Conservation (phyloP, 768 basidiomycete genomes). For the Phlebiopsis flavidoalba region DNA sequence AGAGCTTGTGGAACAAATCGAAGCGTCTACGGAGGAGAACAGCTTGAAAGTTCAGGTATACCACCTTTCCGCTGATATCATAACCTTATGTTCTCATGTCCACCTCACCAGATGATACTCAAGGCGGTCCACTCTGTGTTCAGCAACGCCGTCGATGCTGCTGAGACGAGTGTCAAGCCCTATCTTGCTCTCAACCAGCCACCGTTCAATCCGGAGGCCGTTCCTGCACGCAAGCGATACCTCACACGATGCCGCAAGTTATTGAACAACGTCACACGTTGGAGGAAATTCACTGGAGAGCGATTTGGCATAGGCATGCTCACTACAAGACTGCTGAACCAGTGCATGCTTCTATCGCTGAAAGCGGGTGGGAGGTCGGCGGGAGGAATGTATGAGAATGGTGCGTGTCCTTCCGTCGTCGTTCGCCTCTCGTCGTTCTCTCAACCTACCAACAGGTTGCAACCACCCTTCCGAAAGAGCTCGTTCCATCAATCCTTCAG, state of each 20-base stretch:
- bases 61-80: neutral
- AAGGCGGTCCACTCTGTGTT: conserved; percentile 51
- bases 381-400: conserved; percentile 56
- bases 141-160: conserved; percentile 47
- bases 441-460: neutral
- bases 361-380: conserved; percentile 84
- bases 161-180: conserved; percentile 43
- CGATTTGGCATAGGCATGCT: conserved; percentile 51
- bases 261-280: conserved; percentile 64
- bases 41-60: conserved; percentile 61
- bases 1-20: conserved; percentile 77
- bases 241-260: conserved; percentile 67
- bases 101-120: conserved; percentile 42
- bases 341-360: conserved; percentile 59
- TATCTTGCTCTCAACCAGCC: conserved; percentile 38
- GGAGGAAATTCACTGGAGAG: conserved; percentile 70
- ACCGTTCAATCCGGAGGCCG: conserved; percentile 72
- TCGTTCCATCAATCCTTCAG: neutral
- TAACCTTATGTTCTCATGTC: neutral
- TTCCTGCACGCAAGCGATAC: conserved; percentile 66
- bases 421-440: neutral
- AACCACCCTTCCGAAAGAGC: neutral
- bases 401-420: conserved; percentile 31
- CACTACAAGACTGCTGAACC: conserved; percentile 49
- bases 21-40: conserved; percentile 63